Evolutionary conservation across 805 yeast species (phyloP).

Genomic region (Candida ipomoeae): DNA sequence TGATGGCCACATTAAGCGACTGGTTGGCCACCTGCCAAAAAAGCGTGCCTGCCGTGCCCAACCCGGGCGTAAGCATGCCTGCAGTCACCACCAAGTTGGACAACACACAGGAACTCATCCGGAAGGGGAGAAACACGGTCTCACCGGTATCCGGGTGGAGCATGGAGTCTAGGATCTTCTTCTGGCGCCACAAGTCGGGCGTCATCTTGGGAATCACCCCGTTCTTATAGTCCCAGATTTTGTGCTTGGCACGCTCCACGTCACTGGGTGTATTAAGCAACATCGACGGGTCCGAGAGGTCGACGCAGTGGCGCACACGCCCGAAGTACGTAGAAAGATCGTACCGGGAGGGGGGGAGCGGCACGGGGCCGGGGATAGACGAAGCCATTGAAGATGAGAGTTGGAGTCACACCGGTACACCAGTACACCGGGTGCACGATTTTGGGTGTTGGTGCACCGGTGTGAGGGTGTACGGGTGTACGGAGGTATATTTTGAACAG

Average conservation of each 20-base stretch:
- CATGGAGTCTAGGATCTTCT: conserved; percentile 82
- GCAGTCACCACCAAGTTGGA: conserved; percentile 92
- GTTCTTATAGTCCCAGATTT: conserved; percentile 68
- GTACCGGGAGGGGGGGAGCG: conserved; percentile 74
- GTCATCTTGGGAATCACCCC: conserved; percentile 64
- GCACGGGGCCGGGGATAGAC: conserved; percentile 75
- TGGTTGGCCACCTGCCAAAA: conserved; percentile 99
- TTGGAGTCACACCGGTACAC: not conserved
- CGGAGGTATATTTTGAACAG: no score
- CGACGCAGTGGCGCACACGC: conserved; percentile 90
- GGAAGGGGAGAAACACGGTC: conserved; percentile 85
- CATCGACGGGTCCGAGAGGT: conserved; percentile 89
- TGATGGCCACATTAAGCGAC: conserved; percentile 93
- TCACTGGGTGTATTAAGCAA: conserved; percentile 65
- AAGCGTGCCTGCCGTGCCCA: conserved; percentile 84
- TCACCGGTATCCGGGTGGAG: conserved; percentile 97
- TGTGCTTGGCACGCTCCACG: conserved; percentile 57
- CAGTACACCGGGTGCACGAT: not conserved
- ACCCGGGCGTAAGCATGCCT: conserved; percentile 95
- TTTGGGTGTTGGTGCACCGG: no score
- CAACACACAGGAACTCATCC: conserved; percentile 95
- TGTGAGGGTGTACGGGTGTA: no score
- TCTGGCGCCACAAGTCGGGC: conserved; percentile 85
- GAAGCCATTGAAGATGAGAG: conserved; percentile 62
- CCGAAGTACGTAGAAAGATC: conserved; percentile 87